Conservation (phyloP, 192 early-diverging fungal genomes). For the Anaeromyces robustus region DNA sequence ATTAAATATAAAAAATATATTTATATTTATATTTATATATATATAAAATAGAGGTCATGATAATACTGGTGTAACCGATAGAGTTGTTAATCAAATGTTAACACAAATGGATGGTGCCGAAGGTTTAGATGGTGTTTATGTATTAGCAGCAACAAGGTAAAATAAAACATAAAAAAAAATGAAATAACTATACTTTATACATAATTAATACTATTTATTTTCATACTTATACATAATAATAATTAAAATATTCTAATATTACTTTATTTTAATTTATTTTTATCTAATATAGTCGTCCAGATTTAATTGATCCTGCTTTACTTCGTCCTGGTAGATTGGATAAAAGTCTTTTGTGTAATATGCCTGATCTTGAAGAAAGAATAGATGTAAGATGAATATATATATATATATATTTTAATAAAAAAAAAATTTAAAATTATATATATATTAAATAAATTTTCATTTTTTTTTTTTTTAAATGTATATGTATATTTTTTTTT, state of each 20-base stretch:
- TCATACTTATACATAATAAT: no score
- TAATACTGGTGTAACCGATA: conserved; percentile 94
- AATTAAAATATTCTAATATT: not conserved
- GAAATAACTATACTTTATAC: no score
- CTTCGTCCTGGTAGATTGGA: conserved; percentile 68
- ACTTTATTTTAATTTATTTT: not conserved
- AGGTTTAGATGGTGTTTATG: conserved; percentile 87
- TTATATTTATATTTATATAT: not conserved
- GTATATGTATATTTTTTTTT: no score
- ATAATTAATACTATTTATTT: no score
- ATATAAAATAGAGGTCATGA: conserved; percentile 64
- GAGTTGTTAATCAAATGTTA: conserved; percentile 96
- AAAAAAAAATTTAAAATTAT: not conserved
- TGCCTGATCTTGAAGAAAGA: conserved; percentile 54
- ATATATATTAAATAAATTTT: conserved; percentile 5
- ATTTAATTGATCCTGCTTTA: conserved; percentile 68
- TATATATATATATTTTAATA: not conserved
- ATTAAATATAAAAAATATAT: no score
- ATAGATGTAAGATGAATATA: not conserved
- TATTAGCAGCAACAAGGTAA: conserved; percentile 79
- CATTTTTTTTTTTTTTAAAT: no score
- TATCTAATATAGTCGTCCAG: conserved; percentile 43
- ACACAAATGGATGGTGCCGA: conserved; percentile 99
- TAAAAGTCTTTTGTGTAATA: conserved; percentile 68
- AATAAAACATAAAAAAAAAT: not conserved